Conservation (phyloP, 2,329 filamentous ascomycete genomes). For the Chalaropsis thielavioides region DNA sequence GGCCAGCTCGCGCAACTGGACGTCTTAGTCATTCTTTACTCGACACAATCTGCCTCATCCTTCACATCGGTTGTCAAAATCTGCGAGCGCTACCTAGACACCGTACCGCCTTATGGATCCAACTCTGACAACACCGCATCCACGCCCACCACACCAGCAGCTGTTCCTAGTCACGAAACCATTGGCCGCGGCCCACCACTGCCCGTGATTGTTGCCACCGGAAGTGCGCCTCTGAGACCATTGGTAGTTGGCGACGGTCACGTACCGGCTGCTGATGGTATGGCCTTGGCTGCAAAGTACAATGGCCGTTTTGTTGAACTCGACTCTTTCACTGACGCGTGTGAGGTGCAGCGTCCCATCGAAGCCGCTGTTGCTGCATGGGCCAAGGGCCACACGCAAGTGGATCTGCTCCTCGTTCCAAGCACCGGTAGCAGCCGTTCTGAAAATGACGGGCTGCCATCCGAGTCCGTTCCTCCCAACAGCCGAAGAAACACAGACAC, state of each 20-base stretch:
- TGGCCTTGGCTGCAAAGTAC: constrained; percentile 9
- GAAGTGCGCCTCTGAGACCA: not conserved
- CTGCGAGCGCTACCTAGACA: constrained; percentile 10
- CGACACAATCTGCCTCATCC: constrained; percentile 1
- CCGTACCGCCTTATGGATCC: not conserved
- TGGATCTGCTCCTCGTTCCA: constrained; percentile 10
- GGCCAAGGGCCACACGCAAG: constrained; percentile 12
- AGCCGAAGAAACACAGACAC: constrained; percentile 1
- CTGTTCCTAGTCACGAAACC: not conserved
- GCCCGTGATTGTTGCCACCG: constrained; percentile 12
- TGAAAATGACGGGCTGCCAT: constrained; percentile 1
- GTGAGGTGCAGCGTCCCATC: constrained; percentile 6
- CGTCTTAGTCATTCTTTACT: constrained; percentile 15
- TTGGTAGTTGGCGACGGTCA: constrained; percentile 2
- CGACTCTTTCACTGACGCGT: constrained; percentile 2
- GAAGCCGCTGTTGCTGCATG: constrained; percentile 15
- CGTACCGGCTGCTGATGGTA: constrained; percentile 6
- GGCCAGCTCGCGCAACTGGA: constrained; percentile 16
- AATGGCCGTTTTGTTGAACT: constrained; percentile 16
- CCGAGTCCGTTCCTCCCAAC: not conserved
- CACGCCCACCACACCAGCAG: not conserved
- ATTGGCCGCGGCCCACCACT: constrained; percentile 9
- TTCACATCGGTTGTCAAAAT: constrained; percentile 14
- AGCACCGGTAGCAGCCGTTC: constrained; percentile 7
- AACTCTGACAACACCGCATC: not conserved